Evolutionary conservation across 2,329 filamentous ascomycete species (phyloP).

Genomic region (Trichoderma gracile): DNA sequence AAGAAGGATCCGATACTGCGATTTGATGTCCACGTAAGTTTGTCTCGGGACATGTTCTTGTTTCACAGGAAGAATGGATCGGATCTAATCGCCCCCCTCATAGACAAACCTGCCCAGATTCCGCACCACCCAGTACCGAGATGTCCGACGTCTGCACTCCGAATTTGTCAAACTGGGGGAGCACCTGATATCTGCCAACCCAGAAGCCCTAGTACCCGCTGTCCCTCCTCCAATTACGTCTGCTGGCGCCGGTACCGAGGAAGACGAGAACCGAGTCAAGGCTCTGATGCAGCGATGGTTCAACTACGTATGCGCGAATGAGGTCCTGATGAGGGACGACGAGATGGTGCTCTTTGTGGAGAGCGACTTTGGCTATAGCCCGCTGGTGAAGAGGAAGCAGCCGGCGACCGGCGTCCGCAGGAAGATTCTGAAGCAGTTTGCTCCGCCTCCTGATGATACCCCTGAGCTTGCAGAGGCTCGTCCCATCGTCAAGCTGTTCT

Average conservation of each 20-base stretch:
- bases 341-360: slow-evolving; percentile 99
- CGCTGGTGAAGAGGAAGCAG: slow-evolving; percentile 92
- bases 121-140: slow-evolving; percentile 95
- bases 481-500: slow-evolving; percentile 92
- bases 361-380: slow-evolving; percentile 97
- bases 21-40: slow-evolving; percentile 88
- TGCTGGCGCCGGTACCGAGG: slow-evolving; percentile 91
- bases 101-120: slow-evolving; percentile 99
- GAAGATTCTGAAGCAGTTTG: slow-evolving; percentile 97
- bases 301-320: slow-evolving; percentile 88
- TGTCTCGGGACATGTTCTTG: too few species aligned
- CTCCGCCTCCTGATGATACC: slow-evolving; percentile 94
- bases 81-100: slow-evolving; percentile 1
- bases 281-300: slow-evolving; percentile 90
- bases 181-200: slow-evolving; percentile 95
- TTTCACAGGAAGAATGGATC: neutral
- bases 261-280: slow-evolving; percentile 90
- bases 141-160: slow-evolving; percentile 90
- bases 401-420: slow-evolving; percentile 92
- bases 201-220: slow-evolving; percentile 89
- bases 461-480: slow-evolving; percentile 88
- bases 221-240: slow-evolving; percentile 94
- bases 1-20: slow-evolving; percentile 93
- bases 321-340: slow-evolving; percentile 90
- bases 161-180: slow-evolving; percentile 97